A percentile compares a stretch with the other conserved stretches of the same genome.
phyloP scores from a whole-genome alignment of 139 green algal species.

The Closterium sp. region DNA sequence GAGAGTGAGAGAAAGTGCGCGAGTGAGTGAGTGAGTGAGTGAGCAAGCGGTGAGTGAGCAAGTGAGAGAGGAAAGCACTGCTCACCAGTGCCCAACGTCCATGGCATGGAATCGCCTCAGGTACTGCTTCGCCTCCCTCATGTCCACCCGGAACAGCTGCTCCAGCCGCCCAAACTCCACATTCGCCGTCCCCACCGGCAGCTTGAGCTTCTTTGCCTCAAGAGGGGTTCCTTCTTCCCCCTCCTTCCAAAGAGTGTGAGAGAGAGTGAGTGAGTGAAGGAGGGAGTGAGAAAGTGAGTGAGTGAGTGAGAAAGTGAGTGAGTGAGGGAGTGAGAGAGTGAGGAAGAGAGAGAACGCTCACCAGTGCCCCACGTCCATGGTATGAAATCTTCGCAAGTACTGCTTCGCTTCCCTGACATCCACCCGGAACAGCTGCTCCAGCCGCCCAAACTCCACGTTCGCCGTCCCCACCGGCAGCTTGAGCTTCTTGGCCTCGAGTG shows the following conservation, averaged over 20 bases:
- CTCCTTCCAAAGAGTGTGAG: too few relatives aligned
- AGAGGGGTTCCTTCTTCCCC: too few relatives aligned
- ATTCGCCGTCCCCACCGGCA: constrained; percentile 10
- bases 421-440: constrained; percentile 30
- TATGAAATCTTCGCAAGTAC: constrained; percentile 19
- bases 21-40: too few relatives aligned
- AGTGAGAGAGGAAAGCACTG: not conserved
- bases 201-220: constrained; percentile 2
- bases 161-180: constrained; percentile 49
- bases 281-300: too few relatives aligned
- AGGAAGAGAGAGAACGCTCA: not conserved
- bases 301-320: not conserved
- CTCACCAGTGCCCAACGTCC: constrained; percentile 38
- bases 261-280: too few relatives aligned
- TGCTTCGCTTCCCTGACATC: constrained; percentile 20
- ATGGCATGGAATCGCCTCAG: constrained; percentile 24
- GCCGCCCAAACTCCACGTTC: constrained; percentile 46
- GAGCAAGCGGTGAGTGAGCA: not conserved
- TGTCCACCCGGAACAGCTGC: constrained; percentile 18
- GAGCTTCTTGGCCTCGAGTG: constrained; percentile 16
- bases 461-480: not conserved
- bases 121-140: constrained; percentile 22
- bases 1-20: too few relatives aligned
- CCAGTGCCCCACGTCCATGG: constrained; percentile 34
- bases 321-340: not conserved